A percentile compares a stretch with the other conserved stretches of the same genome.
Conservation (phyloP, 306 rosid genomes). For the Sesbania bispinosa region DNA sequence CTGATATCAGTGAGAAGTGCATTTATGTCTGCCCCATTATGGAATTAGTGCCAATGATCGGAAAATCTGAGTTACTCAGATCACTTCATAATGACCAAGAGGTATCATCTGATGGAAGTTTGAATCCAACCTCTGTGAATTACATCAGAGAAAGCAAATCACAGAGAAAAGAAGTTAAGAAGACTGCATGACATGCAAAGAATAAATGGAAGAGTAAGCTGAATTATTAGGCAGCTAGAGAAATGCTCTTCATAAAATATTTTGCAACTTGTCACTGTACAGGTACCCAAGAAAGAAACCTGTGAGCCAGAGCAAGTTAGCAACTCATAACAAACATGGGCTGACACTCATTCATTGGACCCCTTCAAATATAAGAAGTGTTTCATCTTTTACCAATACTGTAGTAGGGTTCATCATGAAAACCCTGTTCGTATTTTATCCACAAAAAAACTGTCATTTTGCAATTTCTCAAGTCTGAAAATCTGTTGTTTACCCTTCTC, state of each 20-base stretch:
- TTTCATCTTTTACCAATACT: neutral
- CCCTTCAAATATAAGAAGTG: neutral
- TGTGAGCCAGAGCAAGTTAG: neutral
- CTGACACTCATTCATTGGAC: neutral
- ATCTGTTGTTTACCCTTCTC: neutral
- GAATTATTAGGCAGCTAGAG: neutral
- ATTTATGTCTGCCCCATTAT: neutral
- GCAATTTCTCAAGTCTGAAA: neutral
- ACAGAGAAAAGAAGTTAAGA: neutral
- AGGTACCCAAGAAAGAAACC: neutral
- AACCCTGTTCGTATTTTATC: neutral
- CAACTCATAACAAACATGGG: neutral
- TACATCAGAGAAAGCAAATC: neutral
- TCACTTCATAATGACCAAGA: conserved; percentile 18
- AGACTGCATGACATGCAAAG: conserved; percentile 2
- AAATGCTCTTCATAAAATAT: neutral
- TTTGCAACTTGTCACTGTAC: neutral
- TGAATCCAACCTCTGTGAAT: conserved; percentile 9
- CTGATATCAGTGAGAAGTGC: neutral
- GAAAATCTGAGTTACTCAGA: conserved; percentile 1
- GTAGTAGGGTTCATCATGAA: neutral
- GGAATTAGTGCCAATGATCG: neutral
- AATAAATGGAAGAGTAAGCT: conserved; percentile 3
- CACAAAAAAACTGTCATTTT: neutral
- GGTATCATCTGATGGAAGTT: conserved; percentile 6